Evolutionary conservation across 2,329 filamentous ascomycete genomes (phyloP), one percentile per base, ranked within the genome.

Genomic region (Venturiaceae sp.): DNA sequence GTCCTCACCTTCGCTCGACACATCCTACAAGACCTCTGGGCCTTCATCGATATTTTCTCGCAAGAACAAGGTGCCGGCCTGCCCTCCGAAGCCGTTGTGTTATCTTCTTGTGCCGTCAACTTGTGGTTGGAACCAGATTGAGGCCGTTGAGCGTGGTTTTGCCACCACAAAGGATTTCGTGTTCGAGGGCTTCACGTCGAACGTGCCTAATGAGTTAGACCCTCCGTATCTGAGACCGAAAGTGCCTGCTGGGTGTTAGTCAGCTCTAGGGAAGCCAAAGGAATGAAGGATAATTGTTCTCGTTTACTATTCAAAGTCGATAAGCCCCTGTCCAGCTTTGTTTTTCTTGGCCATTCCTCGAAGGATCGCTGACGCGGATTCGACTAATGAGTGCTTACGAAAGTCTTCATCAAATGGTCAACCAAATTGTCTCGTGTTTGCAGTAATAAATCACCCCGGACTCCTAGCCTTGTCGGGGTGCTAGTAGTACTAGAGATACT

Each of bases 121-220:
- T 1, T 81, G 79, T 60, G 78, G 74, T 0, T 64, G 71, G 1
- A 74, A 77, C 3, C 74, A 80, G 67, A 65, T 69, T 32, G 64
- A 65, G 19, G 69, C 70, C 19, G 66, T 81, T 8, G 57, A 65
- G 11, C 72, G 76, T 59, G 76, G 76, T 3, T 73, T 71, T n/a
- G 78, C 76, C 0, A 55, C 74, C 21, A 68, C 80, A 14, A 66
- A 72, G 61, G 70, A 80, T 62, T 80, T 72, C 57, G 70, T 78
- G 46, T 66, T 80, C 14, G 54, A 57, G 23, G 55, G 55, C 9
- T 55, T 34, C 23, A 53, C 50, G 7, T 21, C 26, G 50, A 28
- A 53, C 33, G 50, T 34, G 16, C 50, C 50, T 7, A 23, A 53
- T 9, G 28, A 53, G 6, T 53, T 53, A 28, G 50, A 53, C 19